Percentiles rank a stretch among this genome's conserved stretches.
Conservation (phyloP, 495 filamentous ascomycete species). For the Tuber indicum region DNA sequence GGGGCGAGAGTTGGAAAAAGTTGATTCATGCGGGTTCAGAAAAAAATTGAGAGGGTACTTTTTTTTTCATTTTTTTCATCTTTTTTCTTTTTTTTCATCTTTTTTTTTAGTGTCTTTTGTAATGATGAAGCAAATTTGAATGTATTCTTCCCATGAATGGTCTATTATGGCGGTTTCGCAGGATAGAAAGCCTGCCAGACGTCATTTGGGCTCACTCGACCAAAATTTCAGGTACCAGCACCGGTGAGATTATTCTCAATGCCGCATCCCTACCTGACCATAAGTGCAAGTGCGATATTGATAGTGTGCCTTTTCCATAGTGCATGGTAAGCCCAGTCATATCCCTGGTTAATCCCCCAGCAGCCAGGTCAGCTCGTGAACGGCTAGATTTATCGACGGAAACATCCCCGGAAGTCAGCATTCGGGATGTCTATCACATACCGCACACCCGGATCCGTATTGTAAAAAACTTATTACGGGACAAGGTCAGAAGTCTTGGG, state of each 20-base stretch:
- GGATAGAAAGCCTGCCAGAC: not conserved
- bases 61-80: not conserved
- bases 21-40: slow-evolving; percentile 36
- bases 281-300: not conserved
- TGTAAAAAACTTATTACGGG: not conserved
- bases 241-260: not conserved
- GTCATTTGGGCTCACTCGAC: not conserved
- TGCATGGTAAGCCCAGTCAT: not conserved
- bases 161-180: not conserved
- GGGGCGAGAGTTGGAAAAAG: slow-evolving; percentile 40
- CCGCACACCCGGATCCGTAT: not conserved
- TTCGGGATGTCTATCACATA: not conserved
- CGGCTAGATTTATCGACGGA: not conserved
- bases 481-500: not conserved
- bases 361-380: not conserved
- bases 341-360: not conserved
- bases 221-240: not conserved
- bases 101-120: not conserved
- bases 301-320: not conserved
- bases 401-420: not conserved
- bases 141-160: not conserved
- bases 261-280: not conserved
- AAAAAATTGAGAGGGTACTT: slow-evolving; percentile 35
- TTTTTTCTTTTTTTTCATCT: not conserved
- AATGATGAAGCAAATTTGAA: not conserved